A percentile compares a stretch with the other conserved stretches of the same genome.
phyloP scores from a whole-genome alignment of 371 early-diverging fungal genomes.

The Fennellomyces sp. region DNA sequence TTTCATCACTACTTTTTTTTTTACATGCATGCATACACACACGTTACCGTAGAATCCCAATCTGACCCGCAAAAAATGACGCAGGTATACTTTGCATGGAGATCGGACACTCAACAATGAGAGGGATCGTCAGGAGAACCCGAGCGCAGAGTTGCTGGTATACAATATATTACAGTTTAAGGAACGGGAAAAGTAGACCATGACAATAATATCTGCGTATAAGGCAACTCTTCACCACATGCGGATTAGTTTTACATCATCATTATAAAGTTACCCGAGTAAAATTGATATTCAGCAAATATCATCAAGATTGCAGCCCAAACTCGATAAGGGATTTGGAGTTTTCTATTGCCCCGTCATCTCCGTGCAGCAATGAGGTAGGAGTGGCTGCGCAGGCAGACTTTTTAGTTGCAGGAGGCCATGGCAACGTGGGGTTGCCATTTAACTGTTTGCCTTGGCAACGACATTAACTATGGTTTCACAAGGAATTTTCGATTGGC shows the following conservation, averaged over 20 bases:
- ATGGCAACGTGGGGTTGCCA: neutral
- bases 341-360: no score
- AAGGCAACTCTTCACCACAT: neutral
- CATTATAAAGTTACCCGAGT: neutral
- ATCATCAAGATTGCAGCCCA: neutral
- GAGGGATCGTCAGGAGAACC: no score
- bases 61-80: neutral
- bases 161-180: no score
- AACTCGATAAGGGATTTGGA: neutral
- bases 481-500: neutral
- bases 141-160: no score
- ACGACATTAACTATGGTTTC: no score
- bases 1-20: constrained; percentile 3
- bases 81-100: neutral
- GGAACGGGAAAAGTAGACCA: neutral
- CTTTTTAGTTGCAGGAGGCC: no score
- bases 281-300: neutral
- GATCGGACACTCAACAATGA: no score
- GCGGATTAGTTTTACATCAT: neutral
- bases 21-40: neutral
- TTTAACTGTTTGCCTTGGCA: neutral
- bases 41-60: no score
- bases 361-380: no score
- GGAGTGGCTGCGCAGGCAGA: no score
- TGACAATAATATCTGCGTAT: neutral